These are phyloP conservation scores for Penicillium sp. DNA, from an alignment of 2,329 filamentous ascomycete genomes.

Conservation along the genomic window DNA sequence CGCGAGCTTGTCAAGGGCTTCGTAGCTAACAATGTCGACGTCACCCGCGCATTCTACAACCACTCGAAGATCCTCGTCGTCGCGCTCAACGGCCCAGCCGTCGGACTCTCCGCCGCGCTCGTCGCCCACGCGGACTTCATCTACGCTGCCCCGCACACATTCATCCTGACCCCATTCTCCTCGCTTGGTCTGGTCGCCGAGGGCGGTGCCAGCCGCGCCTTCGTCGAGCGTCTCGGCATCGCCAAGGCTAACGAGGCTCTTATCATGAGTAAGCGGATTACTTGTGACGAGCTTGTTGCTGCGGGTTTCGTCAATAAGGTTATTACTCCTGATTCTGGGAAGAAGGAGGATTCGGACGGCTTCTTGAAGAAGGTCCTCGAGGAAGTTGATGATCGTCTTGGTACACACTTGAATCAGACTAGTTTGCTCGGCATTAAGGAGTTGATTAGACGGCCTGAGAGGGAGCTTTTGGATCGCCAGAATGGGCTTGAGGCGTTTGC, in stretches of 20 bases:
- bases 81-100: constrained; percentile 84
- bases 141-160: constrained; percentile 76
- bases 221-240: constrained; percentile 76
- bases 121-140: constrained; percentile 85
- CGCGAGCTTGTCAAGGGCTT: constrained; percentile 67
- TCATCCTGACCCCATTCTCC: constrained; percentile 85
- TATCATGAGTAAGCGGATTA: constrained; percentile 79
- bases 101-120: constrained; percentile 83
- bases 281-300: constrained; percentile 66
- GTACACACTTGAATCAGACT: constrained; percentile 72
- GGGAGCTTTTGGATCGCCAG: constrained; percentile 68
- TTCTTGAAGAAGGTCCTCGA: constrained; percentile 69
- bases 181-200: constrained; percentile 87
- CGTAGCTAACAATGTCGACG: constrained; percentile 80
- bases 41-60: constrained; percentile 83
- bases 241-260: constrained; percentile 86
- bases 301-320: constrained; percentile 84
- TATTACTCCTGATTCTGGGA: constrained; percentile 56
- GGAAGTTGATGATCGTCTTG: constrained; percentile 78
- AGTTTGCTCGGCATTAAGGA: constrained; percentile 81
- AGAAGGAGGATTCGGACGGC: constrained; percentile 59
- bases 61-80: constrained; percentile 92
- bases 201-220: constrained; percentile 72
- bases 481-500: constrained; percentile 82
- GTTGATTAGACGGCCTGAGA: constrained; percentile 70